These are phyloP conservation scores for Moesziomyces parantarcticus DNA, from an alignment of 1,284 basidiomycete species.

Conservation along the genomic window DNA sequence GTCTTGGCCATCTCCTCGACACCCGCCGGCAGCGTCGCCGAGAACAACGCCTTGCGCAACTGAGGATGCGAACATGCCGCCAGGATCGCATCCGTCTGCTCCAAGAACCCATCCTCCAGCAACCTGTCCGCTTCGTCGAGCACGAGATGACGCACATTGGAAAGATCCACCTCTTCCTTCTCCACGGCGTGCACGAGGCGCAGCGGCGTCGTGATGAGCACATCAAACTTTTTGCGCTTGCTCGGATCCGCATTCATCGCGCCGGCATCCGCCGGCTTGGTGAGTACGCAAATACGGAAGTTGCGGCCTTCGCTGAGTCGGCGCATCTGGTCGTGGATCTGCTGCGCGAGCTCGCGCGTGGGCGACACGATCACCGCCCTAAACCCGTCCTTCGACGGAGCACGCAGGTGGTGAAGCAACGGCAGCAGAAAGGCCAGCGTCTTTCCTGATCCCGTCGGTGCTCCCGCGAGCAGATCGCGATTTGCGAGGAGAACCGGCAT, in stretches of 20 bases:
- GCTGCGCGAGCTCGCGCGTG: conserved; percentile 63
- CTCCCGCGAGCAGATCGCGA: conserved; percentile 61
- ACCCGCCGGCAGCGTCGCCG: conserved; percentile 89
- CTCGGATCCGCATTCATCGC: conserved; percentile 30
- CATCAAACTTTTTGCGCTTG: conserved; percentile 54
- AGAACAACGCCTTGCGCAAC: conserved; percentile 89
- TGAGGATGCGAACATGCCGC: conserved; percentile 79
- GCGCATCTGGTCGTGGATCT: conserved; percentile 63
- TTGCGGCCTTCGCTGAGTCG: conserved; percentile 41
- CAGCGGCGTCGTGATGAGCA: conserved; percentile 65
- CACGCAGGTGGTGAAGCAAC: conserved; percentile 55
- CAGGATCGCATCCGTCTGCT: conserved; percentile 88
- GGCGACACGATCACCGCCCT: conserved; percentile 63
- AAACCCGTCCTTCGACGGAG: conserved; percentile 40
- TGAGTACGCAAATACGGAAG: conserved; percentile 59
- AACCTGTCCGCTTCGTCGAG: conserved; percentile 71
- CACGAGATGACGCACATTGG: conserved; percentile 57
- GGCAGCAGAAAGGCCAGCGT: conserved; percentile 65
- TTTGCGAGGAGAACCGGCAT: conserved; percentile 66
- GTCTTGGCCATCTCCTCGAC: conserved; percentile 87
- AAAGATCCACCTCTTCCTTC: conserved; percentile 57
- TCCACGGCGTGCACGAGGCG: conserved; percentile 63
- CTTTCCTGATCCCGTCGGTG: conserved; percentile 65
- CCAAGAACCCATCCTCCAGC: conserved; percentile 85
- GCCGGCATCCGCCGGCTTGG: conserved; percentile 41